Evolutionary conservation across 495 filamentous ascomycete species (phyloP).

Genomic region (Penicillium goetzii): DNA sequence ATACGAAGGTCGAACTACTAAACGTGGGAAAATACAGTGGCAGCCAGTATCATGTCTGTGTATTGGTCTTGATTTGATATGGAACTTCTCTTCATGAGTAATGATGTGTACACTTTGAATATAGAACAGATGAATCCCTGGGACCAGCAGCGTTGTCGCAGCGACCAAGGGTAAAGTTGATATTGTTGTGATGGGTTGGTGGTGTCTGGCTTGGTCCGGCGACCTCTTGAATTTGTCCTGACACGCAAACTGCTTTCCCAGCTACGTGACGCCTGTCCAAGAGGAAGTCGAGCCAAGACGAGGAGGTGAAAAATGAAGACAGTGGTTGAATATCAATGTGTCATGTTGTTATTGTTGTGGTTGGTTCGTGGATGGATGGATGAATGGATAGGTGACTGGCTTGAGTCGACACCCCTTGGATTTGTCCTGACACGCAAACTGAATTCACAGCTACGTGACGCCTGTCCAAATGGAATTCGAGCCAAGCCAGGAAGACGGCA

Average conservation of each 20-base stretch:
- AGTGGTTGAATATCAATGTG: neutral
- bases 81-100: neutral
- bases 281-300: neutral
- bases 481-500: neutral
- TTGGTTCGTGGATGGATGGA: neutral
- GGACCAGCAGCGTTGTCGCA: too few species aligned
- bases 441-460: neutral
- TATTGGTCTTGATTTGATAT: neutral
- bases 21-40: neutral
- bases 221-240: conserved; percentile 3
- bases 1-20: neutral
- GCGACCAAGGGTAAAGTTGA: too few species aligned
- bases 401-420: neutral
- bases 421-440: conserved; percentile 4
- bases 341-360: neutral
- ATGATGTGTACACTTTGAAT: neutral
- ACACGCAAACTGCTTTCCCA: neutral
- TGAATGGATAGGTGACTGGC: too few species aligned
- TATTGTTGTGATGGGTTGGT: conserved; percentile 48
- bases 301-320: neutral
- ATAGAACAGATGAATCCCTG: neutral
- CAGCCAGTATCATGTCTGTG: neutral
- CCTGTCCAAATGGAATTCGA: neutral
- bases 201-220: neutral
- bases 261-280: conserved; percentile 2